Evolutionary conservation across 225 moss, liverwort and hornwort genomes (phyloP), one percentile per base, ranked within the genome.

Genomic region (Physcomitrellopsis africana): DNA sequence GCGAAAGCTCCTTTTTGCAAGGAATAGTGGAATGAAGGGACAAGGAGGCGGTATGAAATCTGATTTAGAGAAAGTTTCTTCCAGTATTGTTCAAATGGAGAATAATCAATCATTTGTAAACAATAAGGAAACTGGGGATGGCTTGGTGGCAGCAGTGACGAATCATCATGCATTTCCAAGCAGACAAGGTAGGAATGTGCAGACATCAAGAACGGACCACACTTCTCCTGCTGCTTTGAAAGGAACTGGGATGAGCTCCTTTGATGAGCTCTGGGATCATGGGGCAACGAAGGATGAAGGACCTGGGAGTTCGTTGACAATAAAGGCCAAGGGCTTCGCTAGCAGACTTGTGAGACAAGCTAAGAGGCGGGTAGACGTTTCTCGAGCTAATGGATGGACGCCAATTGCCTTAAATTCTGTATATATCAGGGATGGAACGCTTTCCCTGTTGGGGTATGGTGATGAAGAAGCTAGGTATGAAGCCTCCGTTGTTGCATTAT

Each of bases 401-500:
- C 95, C 95, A 63, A 81, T 99, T 76, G 90, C 95, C 51, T 77
- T 99, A 49, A 91, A 93, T 69, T 89, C 92, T 71, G 92, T 99
- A 45, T 84, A 89, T 78, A 93, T 95, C 75, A 90, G 82, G 81
- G 93, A 93, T 79, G 99, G 92, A 69, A 93, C 87, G n/a, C 89
- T 95, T 69, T 93, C 87, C 87, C 92, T 99, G 53, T 83, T 99
- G 82, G 99, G 84, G 66, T 99, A 91, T 79, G 99, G 99, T 75
- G 99, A 99, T 79, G 83, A 87, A 84, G 99, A 99, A 81, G 86
- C 93, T 67, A 92, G 99, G 99, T 99, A 88, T 75, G 87, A 60
- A 77, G 61, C 67, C 58, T 63, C 63, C 44, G 24, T 67, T 68
- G 52, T 67, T 68, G 52, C 51, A 23, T 15, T 60, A 59, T 64